phyloP scores from a whole-genome alignment of 495 filamentous ascomycete genomes.

The Neurospora sp. region DNA sequence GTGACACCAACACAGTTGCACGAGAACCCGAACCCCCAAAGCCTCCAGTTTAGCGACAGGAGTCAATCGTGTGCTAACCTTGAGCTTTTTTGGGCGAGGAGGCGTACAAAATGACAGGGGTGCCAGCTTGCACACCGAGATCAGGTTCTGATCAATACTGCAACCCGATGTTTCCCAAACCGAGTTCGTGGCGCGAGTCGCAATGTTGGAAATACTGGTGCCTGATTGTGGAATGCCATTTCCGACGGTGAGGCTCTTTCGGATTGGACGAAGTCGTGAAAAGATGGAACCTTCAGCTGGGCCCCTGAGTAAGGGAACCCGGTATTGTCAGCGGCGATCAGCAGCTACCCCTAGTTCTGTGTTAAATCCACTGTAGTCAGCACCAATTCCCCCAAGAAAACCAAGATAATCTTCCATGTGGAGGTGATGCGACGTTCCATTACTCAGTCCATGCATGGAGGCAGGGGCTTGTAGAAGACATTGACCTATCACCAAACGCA shows the following conservation, averaged over 20 bases:
- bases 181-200: neutral
- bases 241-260: neutral
- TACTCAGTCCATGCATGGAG: neutral
- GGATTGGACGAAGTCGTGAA: neutral
- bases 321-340: neutral
- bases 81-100: neutral
- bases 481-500: neutral
- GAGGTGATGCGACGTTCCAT: neutral
- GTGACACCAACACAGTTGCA: neutral
- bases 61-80: neutral
- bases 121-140: neutral
- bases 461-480: neutral
- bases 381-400: neutral
- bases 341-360: neutral
- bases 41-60: neutral
- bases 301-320: neutral
- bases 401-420: neutral
- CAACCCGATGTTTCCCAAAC: neutral
- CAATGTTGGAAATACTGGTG: neutral
- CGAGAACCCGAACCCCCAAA: neutral
- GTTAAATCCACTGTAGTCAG: neutral
- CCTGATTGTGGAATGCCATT: neutral
- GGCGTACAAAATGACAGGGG: neutral
- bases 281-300: neutral
- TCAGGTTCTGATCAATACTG: neutral